phyloP scores from a whole-genome alignment of 345 rosid genomes.

The Aurinia saxatilis region DNA sequence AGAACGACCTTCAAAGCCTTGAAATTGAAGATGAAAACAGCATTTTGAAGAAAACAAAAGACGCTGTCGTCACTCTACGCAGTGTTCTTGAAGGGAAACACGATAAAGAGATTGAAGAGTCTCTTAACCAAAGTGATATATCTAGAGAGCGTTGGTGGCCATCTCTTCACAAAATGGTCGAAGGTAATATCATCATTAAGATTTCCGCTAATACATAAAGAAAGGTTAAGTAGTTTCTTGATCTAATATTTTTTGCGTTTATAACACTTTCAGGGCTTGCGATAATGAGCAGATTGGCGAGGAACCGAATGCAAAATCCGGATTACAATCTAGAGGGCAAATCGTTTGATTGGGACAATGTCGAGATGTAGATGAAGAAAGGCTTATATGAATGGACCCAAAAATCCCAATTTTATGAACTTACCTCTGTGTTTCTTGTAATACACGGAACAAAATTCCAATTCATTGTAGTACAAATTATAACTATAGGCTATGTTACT shows the following conservation, averaged over 20 bases:
- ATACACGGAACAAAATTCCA: slow-evolving; percentile 9
- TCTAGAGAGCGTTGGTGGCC: slow-evolving; percentile 88
- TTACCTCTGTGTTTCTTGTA: neutral
- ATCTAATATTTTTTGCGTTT: neutral
- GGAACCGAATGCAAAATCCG: slow-evolving; percentile 38
- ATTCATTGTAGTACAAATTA: neutral
- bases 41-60: slow-evolving; percentile 65
- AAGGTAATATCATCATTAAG: slow-evolving; percentile 43
- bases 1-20: slow-evolving; percentile 55
- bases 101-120: slow-evolving; percentile 45
- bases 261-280: slow-evolving; percentile 51
- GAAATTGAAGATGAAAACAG: slow-evolving; percentile 43
- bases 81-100: slow-evolving; percentile 81
- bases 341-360: slow-evolving; percentile 51
- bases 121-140: slow-evolving; percentile 42
- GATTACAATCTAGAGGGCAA: slow-evolving; percentile 36
- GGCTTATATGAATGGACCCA: neutral
- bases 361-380: slow-evolving; percentile 30
- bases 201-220: neutral
- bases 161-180: slow-evolving; percentile 71
- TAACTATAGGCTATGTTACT: neutral
- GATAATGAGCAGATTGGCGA: slow-evolving; percentile 61
- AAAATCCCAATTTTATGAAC: slow-evolving; percentile 2
- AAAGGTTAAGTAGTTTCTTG: neutral
- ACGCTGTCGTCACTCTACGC: slow-evolving; percentile 66